These are phyloP conservation scores for Didymella segeticola DNA, from an alignment of 2,329 filamentous ascomycete species.

Conservation along the genomic window DNA sequence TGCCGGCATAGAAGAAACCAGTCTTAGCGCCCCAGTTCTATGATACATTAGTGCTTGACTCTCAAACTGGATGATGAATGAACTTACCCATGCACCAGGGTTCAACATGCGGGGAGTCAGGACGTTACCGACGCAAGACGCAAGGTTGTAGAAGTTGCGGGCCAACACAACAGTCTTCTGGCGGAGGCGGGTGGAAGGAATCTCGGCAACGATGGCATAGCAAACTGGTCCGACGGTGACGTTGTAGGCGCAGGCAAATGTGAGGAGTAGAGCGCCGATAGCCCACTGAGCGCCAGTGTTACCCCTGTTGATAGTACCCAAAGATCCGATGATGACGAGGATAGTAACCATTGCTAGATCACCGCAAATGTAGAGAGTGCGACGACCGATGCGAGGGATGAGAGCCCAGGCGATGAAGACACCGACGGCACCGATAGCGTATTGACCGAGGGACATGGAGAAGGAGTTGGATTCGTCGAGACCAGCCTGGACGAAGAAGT, in stretches of 20 bases:
- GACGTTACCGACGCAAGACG: conserved; percentile 74
- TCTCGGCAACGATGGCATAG: conserved; percentile 85
- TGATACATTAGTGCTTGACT: neutral
- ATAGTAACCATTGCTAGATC: conserved; percentile 64
- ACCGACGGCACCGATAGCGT: conserved; percentile 64
- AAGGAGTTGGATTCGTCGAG: conserved; percentile 52
- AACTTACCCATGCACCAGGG: conserved; percentile 39
- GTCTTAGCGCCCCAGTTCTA: conserved; percentile 76
- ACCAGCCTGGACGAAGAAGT: conserved; percentile 58
- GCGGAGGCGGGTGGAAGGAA: conserved; percentile 82
- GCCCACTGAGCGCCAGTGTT: conserved; percentile 56
- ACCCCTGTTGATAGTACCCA: conserved; percentile 62
- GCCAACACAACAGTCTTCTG: conserved; percentile 91
- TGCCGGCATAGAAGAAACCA: conserved; percentile 85
- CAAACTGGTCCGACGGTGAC: conserved; percentile 86
- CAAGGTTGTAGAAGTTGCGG: conserved; percentile 76
- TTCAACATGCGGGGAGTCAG: conserved; percentile 47
- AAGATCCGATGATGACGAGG: conserved; percentile 80
- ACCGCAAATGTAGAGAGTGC: conserved; percentile 76
- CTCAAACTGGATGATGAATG: neutral
- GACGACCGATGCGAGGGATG: conserved; percentile 78
- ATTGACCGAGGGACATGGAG: conserved; percentile 60
- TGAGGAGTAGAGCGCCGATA: conserved; percentile 43
- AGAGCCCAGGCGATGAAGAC: conserved; percentile 81
- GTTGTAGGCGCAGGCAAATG: conserved; percentile 74